These are phyloP conservation scores for Xylaria hypoxylon DNA, from an alignment of 2,329 filamentous ascomycete genomes.

Conservation along the genomic window DNA sequence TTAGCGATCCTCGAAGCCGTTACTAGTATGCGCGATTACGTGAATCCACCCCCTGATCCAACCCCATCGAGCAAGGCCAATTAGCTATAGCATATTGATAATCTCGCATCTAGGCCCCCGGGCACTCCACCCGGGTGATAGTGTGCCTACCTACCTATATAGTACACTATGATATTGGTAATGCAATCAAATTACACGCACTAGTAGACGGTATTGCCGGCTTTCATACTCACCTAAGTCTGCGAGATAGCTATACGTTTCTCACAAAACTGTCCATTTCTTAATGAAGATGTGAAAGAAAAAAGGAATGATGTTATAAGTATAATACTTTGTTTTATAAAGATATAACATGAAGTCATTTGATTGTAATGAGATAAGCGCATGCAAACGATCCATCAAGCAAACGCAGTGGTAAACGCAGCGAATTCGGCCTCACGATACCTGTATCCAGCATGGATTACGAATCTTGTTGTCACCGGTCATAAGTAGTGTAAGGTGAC, in stretches of 20 bases:
- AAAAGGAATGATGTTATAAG: too few relatives aligned
- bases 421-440: neutral
- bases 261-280: too few relatives aligned
- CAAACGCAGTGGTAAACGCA: neutral
- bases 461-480: neutral
- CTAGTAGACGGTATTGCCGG: too few relatives aligned
- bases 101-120: constrained; percentile 8
- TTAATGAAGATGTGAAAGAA: too few relatives aligned
- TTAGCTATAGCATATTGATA: constrained; percentile 6
- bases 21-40: constrained; percentile 6
- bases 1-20: constrained; percentile 5
- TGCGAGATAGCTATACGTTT: too few relatives aligned
- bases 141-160: neutral
- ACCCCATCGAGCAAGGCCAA: constrained; percentile 4
- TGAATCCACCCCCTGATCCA: neutral
- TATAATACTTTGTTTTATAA: too few relatives aligned
- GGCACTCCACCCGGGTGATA: constrained; percentile 1
- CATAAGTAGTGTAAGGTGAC: neutral
- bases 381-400: neutral
- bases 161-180: too few relatives aligned
- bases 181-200: too few relatives aligned
- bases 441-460: too few relatives aligned
- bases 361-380: neutral
- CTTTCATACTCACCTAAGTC: too few relatives aligned
- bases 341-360: neutral